These are phyloP conservation scores for Closterium sp. DNA, from an alignment of 139 green algal genomes.

Conservation along the genomic window DNA sequence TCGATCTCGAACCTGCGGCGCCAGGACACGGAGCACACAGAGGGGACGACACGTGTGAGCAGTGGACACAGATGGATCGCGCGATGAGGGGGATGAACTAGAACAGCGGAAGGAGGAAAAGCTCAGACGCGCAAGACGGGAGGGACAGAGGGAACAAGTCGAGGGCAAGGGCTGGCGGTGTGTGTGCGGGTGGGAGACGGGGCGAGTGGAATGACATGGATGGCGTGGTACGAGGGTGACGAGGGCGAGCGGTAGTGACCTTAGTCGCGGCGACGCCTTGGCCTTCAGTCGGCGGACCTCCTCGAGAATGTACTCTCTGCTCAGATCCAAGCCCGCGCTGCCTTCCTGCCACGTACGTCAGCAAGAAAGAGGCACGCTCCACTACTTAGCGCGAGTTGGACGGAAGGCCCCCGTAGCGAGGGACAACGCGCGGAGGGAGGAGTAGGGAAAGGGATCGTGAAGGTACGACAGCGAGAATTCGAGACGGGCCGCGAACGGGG, in stretches of 20 bases:
- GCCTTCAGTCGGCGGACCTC: neutral
- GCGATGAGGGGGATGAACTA: neutral
- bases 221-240: neutral
- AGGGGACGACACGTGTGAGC: neutral
- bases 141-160: neutral
- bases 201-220: neutral
- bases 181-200: neutral
- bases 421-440: too few relatives aligned
- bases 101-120: neutral
- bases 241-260: neutral
- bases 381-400: neutral
- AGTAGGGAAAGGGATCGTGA: neutral
- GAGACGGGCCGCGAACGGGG: neutral
- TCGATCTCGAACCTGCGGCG: constrained; percentile 18
- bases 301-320: neutral
- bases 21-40: neutral
- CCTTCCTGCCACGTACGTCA: neutral
- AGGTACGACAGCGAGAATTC: neutral
- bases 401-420: neutral
- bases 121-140: too few relatives aligned
- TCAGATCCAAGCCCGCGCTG: neutral
- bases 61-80: neutral
- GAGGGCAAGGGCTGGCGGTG: neutral
- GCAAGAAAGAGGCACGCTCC: neutral
- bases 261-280: neutral